Base-by-base conservation (phyloP, 2,329 filamentous ascomycete species). In the Aureobasidium musti region DNA sequence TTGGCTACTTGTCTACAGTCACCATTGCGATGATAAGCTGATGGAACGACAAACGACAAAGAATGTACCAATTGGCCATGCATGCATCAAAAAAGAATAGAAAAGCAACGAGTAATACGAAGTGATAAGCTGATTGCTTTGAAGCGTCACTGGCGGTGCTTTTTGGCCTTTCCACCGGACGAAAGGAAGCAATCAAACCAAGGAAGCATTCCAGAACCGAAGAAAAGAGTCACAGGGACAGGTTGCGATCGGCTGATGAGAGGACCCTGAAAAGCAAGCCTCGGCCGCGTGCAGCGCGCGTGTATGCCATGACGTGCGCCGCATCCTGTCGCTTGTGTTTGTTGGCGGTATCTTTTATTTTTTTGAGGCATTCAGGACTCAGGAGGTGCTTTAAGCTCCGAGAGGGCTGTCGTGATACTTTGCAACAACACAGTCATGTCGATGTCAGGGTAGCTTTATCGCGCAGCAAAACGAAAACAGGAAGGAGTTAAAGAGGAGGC, bases 1-100 rank as follows among this genome's bases (percentile, higher is more conserved):
- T 52, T 52, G n/a, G 49, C 49, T 52, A 52, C 49, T 17, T 52
- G 28, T 52, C 49, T 52, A 52, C 49, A 52, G 49, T 52, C 28
- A n/a, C 17, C 19, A 7, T 33, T n/a, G 26, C 49, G 8, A 52
- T 5, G 49, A 52, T 52, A 52, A 52, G 49, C 49, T 33, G 49
- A n/a, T n/a, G 23, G 26, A 52, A 17, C 21, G 43, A 26, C 10
- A 13, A 39, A 23, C n/a, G 8, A 11, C n/a, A 11, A 47, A 11
- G n/a, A 52, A 17, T n/a, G 13, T 52, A 30, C 13, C 26, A 10
- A 30, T 14, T 8, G 26, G 13, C 21, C 10, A 10, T 26, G 3
- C 23, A 7, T 26, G 13, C 11, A 39, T 39, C 35, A 5, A 14
- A 39, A 39, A 8, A 19, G 26, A 52, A n/a, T n/a, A 52, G 49